Evolutionary conservation across 768 basidiomycete species (phyloP), one percentile per base, ranked within the genome.

Genomic region (Hypholoma fasciculare): DNA sequence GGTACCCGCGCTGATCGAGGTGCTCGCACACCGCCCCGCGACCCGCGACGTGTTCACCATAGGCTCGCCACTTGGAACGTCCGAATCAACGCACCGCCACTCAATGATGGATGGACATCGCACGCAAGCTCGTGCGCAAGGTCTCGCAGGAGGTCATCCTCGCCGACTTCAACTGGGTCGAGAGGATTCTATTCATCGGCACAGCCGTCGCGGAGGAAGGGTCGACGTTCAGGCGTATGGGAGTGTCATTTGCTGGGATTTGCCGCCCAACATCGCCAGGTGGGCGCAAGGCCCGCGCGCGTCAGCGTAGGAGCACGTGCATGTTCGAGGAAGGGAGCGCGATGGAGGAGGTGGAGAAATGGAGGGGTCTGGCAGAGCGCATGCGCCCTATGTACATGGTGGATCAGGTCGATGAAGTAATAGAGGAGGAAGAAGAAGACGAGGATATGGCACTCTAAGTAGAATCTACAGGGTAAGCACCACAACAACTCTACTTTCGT

Each of bases 131-230:
- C 20, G 61, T 79, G 27, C 56, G 56, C 19, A 79, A 77, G 49
- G 75, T 84, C 17, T 63, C 78, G 2, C 86, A 87, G 36, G 71
- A 81, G 5, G 78, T 82, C 17, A 86, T 82, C 0, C 74, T 94
- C 6, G 70, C 71, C 0, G 83, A 85, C 43, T 94, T 94, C 70
- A 78, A 81, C 48, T 76, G 79, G 1, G 90, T 90, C 6, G 82
- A 85, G 49, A 85, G 83, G 73, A 89, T 89, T 61, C 73, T 92
- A 0, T 80, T 94, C 55, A 70, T 94, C 3, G 85, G 88, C 1
- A 92, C 92, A 0, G 75, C 87, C 0, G 91, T 94, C 2, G 92
- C 92, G 0, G 93, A 95, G 65, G 93, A 94, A 68, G 93, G 92
- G 79, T 94, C 30, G 92, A 95, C 63, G 90, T 89, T 44, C 89